A percentile compares a stretch with the other conserved stretches of the same genome.
These are phyloP conservation scores for Symmetrospora coprosmae DNA, from an alignment of 768 basidiomycete genomes.

Conservation along the genomic window DNA sequence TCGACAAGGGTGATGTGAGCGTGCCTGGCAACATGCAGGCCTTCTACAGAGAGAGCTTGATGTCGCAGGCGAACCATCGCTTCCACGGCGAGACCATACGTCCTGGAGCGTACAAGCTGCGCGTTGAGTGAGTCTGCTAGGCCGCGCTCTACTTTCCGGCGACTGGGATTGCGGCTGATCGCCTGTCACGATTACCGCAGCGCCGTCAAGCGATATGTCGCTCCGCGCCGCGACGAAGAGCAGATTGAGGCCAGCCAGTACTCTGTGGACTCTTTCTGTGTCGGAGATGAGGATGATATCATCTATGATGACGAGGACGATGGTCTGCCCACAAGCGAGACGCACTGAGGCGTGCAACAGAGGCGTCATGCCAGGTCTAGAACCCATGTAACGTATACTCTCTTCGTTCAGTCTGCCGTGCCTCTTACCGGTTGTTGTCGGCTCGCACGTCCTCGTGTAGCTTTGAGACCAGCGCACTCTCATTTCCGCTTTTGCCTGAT, in stretches of 20 bases:
- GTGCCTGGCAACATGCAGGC: constrained; percentile 5
- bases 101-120: constrained; percentile 9
- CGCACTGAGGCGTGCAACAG: not conserved
- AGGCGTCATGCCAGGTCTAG: not conserved
- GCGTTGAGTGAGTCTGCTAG: constrained; percentile 7
- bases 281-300: constrained; percentile 1
- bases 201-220: too few species aligned
- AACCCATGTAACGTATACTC: constrained; percentile 11
- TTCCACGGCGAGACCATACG: constrained; percentile 1
- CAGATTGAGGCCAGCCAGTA: constrained; percentile 9
- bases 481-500: too few species aligned
- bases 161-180: too few species aligned
- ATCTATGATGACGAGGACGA: constrained; percentile 10
- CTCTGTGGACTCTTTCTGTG: not conserved
- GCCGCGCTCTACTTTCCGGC: too few species aligned
- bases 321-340: not conserved
- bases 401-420: too few species aligned
- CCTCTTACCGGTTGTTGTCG: too few species aligned
- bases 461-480: too few species aligned
- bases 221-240: too few species aligned
- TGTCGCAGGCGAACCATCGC: constrained; percentile 7
- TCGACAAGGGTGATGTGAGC: constrained; percentile 8
- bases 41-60: constrained; percentile 13
- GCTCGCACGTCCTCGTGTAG: too few species aligned
- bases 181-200: too few species aligned